phyloP scores from a whole-genome alignment of 2,329 filamentous ascomycete genomes.

The Sporothrix inflata region DNA sequence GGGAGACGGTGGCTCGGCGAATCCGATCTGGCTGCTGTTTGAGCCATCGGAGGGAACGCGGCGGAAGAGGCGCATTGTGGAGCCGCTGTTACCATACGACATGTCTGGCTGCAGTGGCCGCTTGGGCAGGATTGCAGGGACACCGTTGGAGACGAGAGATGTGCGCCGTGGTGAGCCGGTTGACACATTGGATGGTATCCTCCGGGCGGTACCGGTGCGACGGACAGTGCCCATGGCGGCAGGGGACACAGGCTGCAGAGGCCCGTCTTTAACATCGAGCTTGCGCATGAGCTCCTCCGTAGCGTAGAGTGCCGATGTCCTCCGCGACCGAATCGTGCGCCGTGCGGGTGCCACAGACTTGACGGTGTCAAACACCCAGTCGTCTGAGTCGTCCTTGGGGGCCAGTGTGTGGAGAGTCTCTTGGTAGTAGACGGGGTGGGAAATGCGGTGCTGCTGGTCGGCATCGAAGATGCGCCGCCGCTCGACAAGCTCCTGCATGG shows the following conservation, averaged over 20 bases:
- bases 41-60: constrained; percentile 75
- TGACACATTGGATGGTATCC: constrained; percentile 47
- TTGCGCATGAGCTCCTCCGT: constrained; percentile 64
- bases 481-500: constrained; percentile 82
- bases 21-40: constrained; percentile 46
- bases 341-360: constrained; percentile 65
- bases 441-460: constrained; percentile 67
- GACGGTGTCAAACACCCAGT: constrained; percentile 95
- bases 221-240: constrained; percentile 57
- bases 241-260: constrained; percentile 60
- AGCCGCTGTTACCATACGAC: constrained; percentile 91
- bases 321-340: constrained; percentile 53
- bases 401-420: constrained; percentile 80
- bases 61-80: constrained; percentile 88
- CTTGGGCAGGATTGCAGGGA: constrained; percentile 58
- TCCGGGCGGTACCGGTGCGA: constrained; percentile 57
- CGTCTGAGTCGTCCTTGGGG: constrained; percentile 71
- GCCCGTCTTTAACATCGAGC: constrained; percentile 64
- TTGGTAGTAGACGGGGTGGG: constrained; percentile 84
- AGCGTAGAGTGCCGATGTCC: constrained; percentile 59
- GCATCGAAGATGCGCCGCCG: constrained; percentile 83
- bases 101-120: constrained; percentile 85
- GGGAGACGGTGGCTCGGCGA: constrained; percentile 40
- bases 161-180: constrained; percentile 36
- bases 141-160: constrained; percentile 27